Evolutionary conservation across 164 flowering plant genomes (phyloP).

Genomic region (Brasenia schreberi): DNA sequence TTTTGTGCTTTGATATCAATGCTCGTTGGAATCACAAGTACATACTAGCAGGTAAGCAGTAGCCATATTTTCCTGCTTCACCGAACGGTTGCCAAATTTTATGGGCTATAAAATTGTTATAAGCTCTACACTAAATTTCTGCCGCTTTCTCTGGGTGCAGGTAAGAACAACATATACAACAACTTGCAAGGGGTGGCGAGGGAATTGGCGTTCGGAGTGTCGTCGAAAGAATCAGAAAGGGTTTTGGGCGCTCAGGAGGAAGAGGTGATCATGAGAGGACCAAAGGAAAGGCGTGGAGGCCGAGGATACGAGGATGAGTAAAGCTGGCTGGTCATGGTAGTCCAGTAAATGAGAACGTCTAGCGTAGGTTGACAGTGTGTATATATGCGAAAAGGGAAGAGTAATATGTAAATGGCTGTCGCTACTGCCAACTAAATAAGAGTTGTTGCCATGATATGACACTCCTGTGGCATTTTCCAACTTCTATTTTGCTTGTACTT

Average conservation of each 20-base stretch:
- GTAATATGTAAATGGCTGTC: not conserved
- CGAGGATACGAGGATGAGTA: not conserved
- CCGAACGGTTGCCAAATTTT: too few relatives aligned
- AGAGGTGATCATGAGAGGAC: not conserved
- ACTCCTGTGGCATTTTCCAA: not conserved
- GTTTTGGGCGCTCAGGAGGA: not conserved
- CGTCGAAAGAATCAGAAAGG: not conserved
- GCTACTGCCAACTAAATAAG: too few relatives aligned
- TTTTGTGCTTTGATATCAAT: slow-evolving; percentile 41
- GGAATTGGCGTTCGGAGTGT: not conserved
- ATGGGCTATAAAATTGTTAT: too few relatives aligned
- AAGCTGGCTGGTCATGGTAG: not conserved
- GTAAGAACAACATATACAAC: not conserved
- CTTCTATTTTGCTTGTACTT: too few relatives aligned
- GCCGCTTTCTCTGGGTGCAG: not conserved
- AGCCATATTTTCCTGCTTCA: too few relatives aligned
- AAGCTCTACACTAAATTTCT: not conserved
- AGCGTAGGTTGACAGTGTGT: too few relatives aligned
- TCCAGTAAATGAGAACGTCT: not conserved
- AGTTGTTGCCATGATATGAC: not conserved
- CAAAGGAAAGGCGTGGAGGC: not conserved
- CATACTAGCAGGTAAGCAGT: slow-evolving; percentile 34
- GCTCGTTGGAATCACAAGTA: slow-evolving; percentile 21
- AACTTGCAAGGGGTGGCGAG: not conserved
- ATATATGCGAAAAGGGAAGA: too few relatives aligned